Base-by-base conservation (phyloP, 306 rosid genomes). In the Medicago ruthenica region DNA sequence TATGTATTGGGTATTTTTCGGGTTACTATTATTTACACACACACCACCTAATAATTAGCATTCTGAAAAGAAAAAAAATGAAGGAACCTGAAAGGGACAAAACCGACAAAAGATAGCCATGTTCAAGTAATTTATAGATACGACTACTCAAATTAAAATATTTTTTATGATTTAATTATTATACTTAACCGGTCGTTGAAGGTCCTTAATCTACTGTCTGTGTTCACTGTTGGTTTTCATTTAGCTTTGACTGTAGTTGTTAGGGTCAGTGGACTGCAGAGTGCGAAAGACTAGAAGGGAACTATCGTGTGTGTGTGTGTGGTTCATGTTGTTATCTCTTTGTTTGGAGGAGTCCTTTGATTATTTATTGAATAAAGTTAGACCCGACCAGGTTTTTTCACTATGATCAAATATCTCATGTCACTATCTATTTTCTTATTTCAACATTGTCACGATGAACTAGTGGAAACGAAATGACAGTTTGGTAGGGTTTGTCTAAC, bases 1-100 rank as follows among this genome's bases (percentile, higher is more conserved):
- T 40, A 53, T 63, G 47, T 53, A 22, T 59, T 50, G 63, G 41
- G 72, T 78, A 74, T 53, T 78, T 61, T 74, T 74, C 40, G 71
- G 68, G 59, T 37, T 53, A 51, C 53, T 79, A 50, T 69, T 42
- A 14, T 31, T 70, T 50, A 59, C 24, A 34, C 37, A 34, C 0
- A 47, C 53, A 21, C 59, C 63, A 34, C 59, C 14, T 13, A 64
- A 27, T 62, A 37, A 37, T 53, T 48, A 79, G 22, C 54, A 62
- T 64, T 75, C 53, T 50, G 18, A 47, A 59, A 37, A 48, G 40
- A 15, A 37, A 47, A 18, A 34, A 34, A 54, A 44, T 14, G 13
- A 27, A 41, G 51, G 60, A 71, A 58, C 16, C 34, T 57, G 27
- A 9, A 70, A 70, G 18, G 48, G 74, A 54, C 31, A 73, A 44